A percentile compares a stretch with the other conserved stretches of the same genome.
phyloP scores from a whole-genome alignment of 306 rosid genomes.

The Fragaria nilgerrensis region DNA sequence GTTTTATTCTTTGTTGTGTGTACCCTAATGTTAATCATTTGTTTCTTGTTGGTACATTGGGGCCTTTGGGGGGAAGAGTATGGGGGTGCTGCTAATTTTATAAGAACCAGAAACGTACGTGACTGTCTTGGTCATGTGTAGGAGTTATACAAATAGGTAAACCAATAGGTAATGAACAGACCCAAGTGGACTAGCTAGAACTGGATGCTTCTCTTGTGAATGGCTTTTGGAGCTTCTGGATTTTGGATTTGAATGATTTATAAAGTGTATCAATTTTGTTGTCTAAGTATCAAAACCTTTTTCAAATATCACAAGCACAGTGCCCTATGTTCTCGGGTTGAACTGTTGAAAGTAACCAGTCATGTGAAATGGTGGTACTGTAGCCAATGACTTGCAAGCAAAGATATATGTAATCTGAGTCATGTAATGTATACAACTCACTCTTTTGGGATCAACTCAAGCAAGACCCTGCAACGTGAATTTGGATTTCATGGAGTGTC shows the following conservation, averaged over 20 bases:
- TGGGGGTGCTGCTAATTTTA: background rate
- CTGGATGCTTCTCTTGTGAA: conserved; percentile 20
- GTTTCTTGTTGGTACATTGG: conserved; percentile 11
- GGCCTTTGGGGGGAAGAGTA: background rate
- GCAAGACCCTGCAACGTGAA: conserved; percentile 12
- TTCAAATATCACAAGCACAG: background rate
- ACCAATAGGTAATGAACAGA: background rate
- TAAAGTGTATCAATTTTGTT: background rate
- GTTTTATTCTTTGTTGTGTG: conserved; percentile 35
- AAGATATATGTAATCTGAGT: background rate
- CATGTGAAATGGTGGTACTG: background rate
- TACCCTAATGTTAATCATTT: conserved; percentile 11
- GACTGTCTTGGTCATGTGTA: conserved; percentile 2
- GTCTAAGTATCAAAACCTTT: background rate
- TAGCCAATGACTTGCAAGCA: background rate
- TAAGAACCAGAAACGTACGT: background rate
- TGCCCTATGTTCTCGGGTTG: background rate
- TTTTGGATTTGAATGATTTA: too few species aligned
- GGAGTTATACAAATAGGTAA: background rate
- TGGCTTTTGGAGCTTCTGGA: conserved; percentile 23
- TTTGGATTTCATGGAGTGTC: conserved; percentile 16
- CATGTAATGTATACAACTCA: background rate
- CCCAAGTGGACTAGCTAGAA: conserved; percentile 7
- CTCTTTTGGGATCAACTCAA: background rate
- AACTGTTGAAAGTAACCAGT: conserved; percentile 9